These are phyloP conservation scores for Myrica gale DNA, from an alignment of 306 rosid species.

Conservation along the genomic window DNA sequence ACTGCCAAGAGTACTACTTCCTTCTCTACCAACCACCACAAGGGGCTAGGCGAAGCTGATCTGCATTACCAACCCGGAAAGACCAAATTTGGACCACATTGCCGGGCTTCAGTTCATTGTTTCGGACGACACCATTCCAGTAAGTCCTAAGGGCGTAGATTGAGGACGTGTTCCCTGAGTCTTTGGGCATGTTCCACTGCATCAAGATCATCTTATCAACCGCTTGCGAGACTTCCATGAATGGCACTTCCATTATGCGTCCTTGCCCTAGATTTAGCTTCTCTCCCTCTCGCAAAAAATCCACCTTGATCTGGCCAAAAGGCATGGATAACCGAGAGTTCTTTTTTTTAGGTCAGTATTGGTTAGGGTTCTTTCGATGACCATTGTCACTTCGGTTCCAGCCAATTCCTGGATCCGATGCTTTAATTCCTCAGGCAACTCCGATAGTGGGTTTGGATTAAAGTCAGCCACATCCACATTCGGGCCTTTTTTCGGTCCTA, in stretches of 20 bases:
- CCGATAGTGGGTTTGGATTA: not conserved
- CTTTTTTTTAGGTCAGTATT: not conserved
- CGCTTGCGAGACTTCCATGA: not conserved
- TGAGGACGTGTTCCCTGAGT: not conserved
- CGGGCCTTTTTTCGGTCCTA: too few relatives aligned
- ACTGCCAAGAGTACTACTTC: too few relatives aligned
- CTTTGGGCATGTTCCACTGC: constrained; percentile 4
- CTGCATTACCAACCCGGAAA: not conserved
- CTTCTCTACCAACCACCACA: not conserved
- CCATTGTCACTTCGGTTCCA: not conserved
- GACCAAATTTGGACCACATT: constrained; percentile 8
- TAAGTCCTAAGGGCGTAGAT: not conserved
- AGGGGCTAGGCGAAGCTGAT: not conserved
- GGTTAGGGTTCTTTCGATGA: not conserved
- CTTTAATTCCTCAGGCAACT: not conserved
- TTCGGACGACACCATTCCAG: not conserved
- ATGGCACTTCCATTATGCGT: not conserved
- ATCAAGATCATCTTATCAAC: not conserved
- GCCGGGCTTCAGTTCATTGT: not conserved
- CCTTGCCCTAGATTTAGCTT: not conserved
- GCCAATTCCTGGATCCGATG: not conserved
- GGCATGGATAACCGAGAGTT: not conserved
- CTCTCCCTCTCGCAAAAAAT: not conserved
- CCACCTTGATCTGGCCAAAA: not conserved
- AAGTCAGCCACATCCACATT: too few relatives aligned